Evolutionary conservation across 805 yeast genomes (phyloP).

Genomic region (Zygotorulaspora danielsina): DNA sequence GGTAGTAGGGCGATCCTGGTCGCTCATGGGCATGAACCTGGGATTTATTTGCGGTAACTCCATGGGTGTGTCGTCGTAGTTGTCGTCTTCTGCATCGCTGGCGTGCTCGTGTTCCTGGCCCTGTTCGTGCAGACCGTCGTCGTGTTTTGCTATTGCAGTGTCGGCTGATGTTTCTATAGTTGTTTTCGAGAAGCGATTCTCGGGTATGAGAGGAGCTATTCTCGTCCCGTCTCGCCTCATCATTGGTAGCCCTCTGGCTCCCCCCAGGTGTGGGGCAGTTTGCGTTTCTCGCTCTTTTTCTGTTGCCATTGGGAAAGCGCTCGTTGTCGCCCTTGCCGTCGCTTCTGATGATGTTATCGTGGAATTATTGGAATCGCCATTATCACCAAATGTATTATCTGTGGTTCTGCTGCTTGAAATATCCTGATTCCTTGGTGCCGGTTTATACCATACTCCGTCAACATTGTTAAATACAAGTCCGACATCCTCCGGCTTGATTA

Average conservation of each 20-base stretch:
- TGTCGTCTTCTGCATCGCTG: conserved; percentile 6
- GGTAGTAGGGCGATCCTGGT: not conserved
- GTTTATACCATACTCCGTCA: conserved; percentile 29
- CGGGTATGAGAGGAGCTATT: not conserved
- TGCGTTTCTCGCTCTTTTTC: not conserved
- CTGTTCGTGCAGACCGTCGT: too few relatives aligned
- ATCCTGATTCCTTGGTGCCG: conserved; percentile 19
- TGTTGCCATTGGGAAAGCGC: not conserved
- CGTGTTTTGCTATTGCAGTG: too few relatives aligned
- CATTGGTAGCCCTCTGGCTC: not conserved
- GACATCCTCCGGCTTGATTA: conserved; percentile 28
- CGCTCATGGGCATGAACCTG: conserved; percentile 4
- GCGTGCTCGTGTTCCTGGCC: conserved; percentile 9
- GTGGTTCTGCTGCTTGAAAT: conserved; percentile 25
- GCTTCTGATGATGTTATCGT: not conserved
- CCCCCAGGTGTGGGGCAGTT: not conserved
- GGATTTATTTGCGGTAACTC: conserved; percentile 28
- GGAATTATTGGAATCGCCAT: conserved; percentile 6
- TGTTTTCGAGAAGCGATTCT: not conserved
- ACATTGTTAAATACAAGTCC: conserved; percentile 26
- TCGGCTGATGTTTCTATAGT: not conserved
- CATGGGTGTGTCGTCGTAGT: conserved; percentile 26
- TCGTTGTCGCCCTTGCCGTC: not conserved
- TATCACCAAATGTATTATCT: conserved; percentile 13
- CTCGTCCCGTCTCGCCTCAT: not conserved